Percentiles rank a stretch among this genome's conserved stretches.
Conservation (phyloP, 257 asterid species). For the Phtheirospermum japonicum region DNA sequence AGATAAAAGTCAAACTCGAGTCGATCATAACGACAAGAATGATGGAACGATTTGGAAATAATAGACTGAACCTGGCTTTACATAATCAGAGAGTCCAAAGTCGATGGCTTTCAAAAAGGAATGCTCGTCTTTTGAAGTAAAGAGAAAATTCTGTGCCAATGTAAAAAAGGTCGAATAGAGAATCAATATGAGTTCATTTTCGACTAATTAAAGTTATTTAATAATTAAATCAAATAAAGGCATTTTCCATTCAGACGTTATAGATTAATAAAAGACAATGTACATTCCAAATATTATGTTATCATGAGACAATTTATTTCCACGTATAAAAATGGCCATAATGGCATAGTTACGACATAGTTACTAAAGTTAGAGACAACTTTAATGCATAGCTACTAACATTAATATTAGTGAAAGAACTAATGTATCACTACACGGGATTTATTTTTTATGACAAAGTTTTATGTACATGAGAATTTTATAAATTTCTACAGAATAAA, state of each 20-base stretch:
- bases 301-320: no score
- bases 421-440: no score
- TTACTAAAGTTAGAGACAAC: conserved; percentile 6
- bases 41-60: conserved; percentile 6
- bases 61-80: conserved; percentile 70
- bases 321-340: no score
- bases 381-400: not conserved
- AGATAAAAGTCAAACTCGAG: conserved; percentile 14
- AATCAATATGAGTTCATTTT: not conserved
- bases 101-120: conserved; percentile 82
- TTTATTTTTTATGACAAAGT: no score
- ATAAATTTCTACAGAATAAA: no score
- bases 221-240: conserved; percentile 17
- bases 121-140: conserved; percentile 68
- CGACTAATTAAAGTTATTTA: not conserved
- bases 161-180: conserved; percentile 17
- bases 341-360: not conserved
- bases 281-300: not conserved
- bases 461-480: no score
- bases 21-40: conserved; percentile 11
- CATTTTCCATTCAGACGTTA: no score
- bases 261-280: not conserved
- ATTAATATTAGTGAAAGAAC: no score
- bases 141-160: conserved; percentile 73
- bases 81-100: conserved; percentile 90